Percentiles rank a stretch among this genome's conserved stretches.
These are phyloP conservation scores for Phlegmacium glaucopus DNA, from an alignment of 768 basidiomycete genomes.

Conservation along the genomic window DNA sequence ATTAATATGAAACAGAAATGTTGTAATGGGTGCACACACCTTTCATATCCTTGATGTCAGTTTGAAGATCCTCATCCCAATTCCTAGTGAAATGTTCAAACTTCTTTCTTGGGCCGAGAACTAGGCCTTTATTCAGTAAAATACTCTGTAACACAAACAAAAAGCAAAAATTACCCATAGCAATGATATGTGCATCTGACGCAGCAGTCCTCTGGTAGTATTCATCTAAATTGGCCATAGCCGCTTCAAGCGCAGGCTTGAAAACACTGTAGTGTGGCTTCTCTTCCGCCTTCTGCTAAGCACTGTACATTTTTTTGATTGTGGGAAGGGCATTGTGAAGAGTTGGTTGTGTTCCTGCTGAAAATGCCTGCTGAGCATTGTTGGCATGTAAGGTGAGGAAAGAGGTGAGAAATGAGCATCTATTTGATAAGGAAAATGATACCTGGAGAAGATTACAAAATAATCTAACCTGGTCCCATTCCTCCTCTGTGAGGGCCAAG, in stretches of 20 bases:
- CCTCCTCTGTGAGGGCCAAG: not conserved
- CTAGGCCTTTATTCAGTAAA: too few species aligned
- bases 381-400: too few species aligned
- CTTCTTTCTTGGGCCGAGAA: not conserved
- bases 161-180: conserved; percentile 12
- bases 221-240: conserved; percentile 13
- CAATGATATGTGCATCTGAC: conserved; percentile 19
- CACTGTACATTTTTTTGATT: conserved; percentile 13
- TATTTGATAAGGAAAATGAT: too few species aligned
- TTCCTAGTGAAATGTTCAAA: conserved; percentile 6
- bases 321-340: conserved; percentile 20
- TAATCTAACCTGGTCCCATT: not conserved
- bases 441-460: not conserved
- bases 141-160: too few species aligned
- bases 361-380: not conserved
- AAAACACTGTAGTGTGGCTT: conserved; percentile 12
- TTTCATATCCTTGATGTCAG: not conserved
- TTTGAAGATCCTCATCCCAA: conserved; percentile 2
- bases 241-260: conserved; percentile 9
- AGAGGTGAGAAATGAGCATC: too few species aligned
- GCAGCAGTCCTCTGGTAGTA: conserved; percentile 21
- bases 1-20: too few species aligned
- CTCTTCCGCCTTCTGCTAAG: conserved; percentile 12
- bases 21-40: not conserved
- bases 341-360: conserved; percentile 2